A percentile compares a stretch with the other conserved stretches of the same genome.
These are phyloP conservation scores for Liriodendron chinense DNA, from an alignment of 164 flowering plant species.

Conservation along the genomic window DNA sequence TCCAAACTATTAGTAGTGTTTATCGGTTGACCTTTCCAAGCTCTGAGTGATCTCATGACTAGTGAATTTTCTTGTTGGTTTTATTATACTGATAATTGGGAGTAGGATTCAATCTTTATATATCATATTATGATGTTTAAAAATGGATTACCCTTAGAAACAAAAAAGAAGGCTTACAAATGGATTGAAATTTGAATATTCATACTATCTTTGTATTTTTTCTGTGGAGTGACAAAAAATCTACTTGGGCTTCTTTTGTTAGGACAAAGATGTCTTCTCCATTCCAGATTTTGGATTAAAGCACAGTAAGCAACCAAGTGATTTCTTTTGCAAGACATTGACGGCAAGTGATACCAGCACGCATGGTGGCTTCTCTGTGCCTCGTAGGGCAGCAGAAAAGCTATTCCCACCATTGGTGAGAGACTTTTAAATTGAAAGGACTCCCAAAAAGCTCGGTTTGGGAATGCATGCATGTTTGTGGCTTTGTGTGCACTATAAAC, in stretches of 20 bases:
- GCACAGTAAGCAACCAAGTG: slow-evolving; percentile 84
- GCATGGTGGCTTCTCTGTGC: slow-evolving; percentile 99
- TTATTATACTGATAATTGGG: too few species aligned
- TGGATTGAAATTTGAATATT: background rate
- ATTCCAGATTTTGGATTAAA: slow-evolving; percentile 68
- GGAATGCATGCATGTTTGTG: background rate
- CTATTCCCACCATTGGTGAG: slow-evolving; percentile 88
- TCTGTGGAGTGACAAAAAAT: background rate
- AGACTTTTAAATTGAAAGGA: background rate
- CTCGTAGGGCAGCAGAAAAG: slow-evolving; percentile 98
- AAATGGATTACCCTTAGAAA: too few species aligned
- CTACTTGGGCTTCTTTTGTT: slow-evolving; percentile 2
- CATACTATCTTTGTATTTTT: background rate
- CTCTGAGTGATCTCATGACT: too few species aligned
- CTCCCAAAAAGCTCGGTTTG: background rate
- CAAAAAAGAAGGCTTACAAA: too few species aligned
- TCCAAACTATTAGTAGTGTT: too few species aligned
- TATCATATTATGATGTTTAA: too few species aligned
- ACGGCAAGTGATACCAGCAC: slow-evolving; percentile 99
- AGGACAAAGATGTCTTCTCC: slow-evolving; percentile 87
- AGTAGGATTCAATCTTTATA: too few species aligned
- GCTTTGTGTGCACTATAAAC: background rate
- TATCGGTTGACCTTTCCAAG: too few species aligned
- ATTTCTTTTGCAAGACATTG: slow-evolving; percentile 95
- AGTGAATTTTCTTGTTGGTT: too few species aligned